Evolutionary conservation across 768 basidiomycete species (phyloP).

Genomic region (Termitomyces eurrhizus): DNA sequence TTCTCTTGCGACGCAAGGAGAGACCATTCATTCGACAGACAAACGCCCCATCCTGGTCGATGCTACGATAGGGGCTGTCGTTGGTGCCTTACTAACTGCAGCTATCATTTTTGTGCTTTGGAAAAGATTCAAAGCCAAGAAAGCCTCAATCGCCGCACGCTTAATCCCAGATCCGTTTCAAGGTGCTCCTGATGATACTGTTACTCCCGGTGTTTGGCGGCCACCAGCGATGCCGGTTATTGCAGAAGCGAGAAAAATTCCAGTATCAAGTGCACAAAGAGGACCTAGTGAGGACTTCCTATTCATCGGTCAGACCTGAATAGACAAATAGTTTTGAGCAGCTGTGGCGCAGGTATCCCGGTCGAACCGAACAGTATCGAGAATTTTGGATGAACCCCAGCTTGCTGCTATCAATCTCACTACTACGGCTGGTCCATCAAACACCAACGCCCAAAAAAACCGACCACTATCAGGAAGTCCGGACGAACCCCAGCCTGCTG

Average conservation of each 20-base stretch:
- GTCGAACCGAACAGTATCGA: not conserved
- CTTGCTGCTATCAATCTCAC: not conserved
- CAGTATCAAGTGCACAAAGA: not conserved
- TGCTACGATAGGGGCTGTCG: not conserved
- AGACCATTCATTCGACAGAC: not conserved
- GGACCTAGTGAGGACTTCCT: not conserved
- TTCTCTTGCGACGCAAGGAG: not conserved
- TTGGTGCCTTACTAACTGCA: not conserved
- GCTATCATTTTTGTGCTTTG: not conserved
- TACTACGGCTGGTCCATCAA: not conserved
- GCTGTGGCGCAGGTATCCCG: not conserved
- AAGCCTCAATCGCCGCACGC: not conserved
- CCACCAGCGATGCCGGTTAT: not conserved
- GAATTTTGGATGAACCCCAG: not conserved
- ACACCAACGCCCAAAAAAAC: not conserved
- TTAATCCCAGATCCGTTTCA: not conserved
- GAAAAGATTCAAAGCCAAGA: not conserved
- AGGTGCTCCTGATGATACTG: not conserved
- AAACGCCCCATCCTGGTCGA: not conserved
- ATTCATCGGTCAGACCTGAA: not conserved
- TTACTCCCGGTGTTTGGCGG: not conserved
- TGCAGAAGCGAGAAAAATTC: not conserved
- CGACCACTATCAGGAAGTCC: too few relatives aligned
- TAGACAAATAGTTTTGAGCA: not conserved
- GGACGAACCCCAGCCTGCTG: not conserved